A percentile compares a stretch with the other conserved stretches of the same genome.
These are phyloP conservation scores for Pseudevernia furfuracea DNA, from an alignment of 495 filamentous ascomycete genomes.

Conservation along the genomic window DNA sequence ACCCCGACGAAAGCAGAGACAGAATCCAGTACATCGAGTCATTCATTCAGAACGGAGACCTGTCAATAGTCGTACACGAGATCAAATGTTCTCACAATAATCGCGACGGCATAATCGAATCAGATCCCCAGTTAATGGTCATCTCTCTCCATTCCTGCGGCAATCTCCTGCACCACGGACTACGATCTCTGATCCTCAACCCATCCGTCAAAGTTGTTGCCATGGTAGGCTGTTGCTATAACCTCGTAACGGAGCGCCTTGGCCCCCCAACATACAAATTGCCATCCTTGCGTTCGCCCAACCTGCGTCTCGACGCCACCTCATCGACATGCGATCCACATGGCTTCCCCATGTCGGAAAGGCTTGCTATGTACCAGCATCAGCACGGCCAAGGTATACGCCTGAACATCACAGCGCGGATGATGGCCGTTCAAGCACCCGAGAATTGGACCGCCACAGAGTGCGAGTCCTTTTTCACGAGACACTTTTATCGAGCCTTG, in stretches of 20 bases:
- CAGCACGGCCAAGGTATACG: conserved; percentile 52
- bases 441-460: conserved; percentile 79
- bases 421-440: conserved; percentile 95
- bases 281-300: conserved; percentile 53
- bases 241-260: conserved; percentile 82
- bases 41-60: conserved; percentile 51
- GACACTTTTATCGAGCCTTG: conserved; percentile 88
- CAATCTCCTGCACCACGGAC: conserved; percentile 89
- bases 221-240: conserved; percentile 97
- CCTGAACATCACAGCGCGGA: conserved; percentile 90
- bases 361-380: conserved; percentile 53
- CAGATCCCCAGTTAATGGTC: conserved; percentile 56
- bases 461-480: conserved; percentile 80
- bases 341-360: conserved; percentile 86
- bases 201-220: conserved; percentile 79
- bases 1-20: background rate
- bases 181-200: conserved; percentile 76
- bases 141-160: conserved; percentile 96
- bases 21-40: conserved; percentile 49
- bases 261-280: conserved; percentile 80
- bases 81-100: conserved; percentile 19
- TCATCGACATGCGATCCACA: conserved; percentile 67
- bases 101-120: background rate
- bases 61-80: conserved; percentile 45
- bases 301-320: conserved; percentile 49